Conservation (phyloP, 768 basidiomycete genomes). For the Amanita fuliginea region DNA sequence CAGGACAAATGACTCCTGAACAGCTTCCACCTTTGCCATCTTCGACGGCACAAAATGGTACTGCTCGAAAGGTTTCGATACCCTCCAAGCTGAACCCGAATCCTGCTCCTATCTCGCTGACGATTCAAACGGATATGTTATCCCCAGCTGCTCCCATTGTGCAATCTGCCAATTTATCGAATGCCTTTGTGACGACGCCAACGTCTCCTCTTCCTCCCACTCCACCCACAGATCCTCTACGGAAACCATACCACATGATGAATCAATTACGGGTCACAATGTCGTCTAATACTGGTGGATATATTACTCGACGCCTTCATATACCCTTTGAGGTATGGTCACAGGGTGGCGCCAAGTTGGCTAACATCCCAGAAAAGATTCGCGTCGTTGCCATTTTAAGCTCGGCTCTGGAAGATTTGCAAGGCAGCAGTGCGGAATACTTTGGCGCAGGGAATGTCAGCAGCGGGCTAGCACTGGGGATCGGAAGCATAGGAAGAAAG, state of each 20-base stretch:
- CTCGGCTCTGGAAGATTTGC: conserved; percentile 71
- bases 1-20: conserved; percentile 45
- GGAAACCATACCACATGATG: conserved; percentile 92
- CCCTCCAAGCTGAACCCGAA: conserved; percentile 48
- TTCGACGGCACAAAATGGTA: conserved; percentile 24
- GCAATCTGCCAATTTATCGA: conserved; percentile 34
- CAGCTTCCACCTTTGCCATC: conserved; percentile 42
- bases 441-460: conserved; percentile 75
- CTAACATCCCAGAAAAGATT: conserved; percentile 75
- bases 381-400: conserved; percentile 73
- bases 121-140: conserved; percentile 37
- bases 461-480: conserved; percentile 63
- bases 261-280: conserved; percentile 68
- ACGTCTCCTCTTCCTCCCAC: conserved; percentile 67
- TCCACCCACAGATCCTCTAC: conserved; percentile 60
- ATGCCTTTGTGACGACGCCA: conserved; percentile 62
- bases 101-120: conserved; percentile 32
- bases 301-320: conserved; percentile 76
- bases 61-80: conserved; percentile 49
- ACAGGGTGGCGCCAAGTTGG: conserved; percentile 78
- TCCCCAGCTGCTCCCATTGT: conserved; percentile 23
- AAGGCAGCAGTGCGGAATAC: conserved; percentile 55
- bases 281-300: conserved; percentile 72
- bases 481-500: conserved; percentile 63
- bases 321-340: conserved; percentile 90